phyloP scores from a whole-genome alignment of 306 rosid genomes.

The Ziziphus jujuba region DNA sequence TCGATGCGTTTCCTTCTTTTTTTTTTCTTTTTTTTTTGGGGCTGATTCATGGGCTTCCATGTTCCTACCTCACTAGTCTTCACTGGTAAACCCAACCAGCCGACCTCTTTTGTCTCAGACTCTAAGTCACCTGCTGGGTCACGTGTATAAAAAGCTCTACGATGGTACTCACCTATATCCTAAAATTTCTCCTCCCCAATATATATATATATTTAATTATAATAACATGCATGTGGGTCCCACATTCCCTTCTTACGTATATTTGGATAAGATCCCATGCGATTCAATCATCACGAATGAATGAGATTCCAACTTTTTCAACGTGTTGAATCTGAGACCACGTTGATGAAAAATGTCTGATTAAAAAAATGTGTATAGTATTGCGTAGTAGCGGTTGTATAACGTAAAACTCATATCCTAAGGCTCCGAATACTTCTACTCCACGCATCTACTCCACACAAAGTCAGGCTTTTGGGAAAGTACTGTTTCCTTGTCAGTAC shows the following conservation, averaged over 20 bases:
- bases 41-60: too few relatives aligned
- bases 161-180: neutral
- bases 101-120: slow-evolving; percentile 22
- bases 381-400: neutral
- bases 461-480: slow-evolving; percentile 31
- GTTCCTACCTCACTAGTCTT: neutral
- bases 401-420: neutral
- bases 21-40: too few relatives aligned
- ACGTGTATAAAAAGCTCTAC: neutral
- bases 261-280: neutral
- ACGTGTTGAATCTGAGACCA: too few relatives aligned
- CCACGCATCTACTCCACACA: too few relatives aligned
- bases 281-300: too few relatives aligned
- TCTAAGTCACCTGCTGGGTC: neutral
- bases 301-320: too few relatives aligned
- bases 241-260: neutral
- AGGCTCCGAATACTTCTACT: slow-evolving; percentile 23
- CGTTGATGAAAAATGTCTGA: too few relatives aligned
- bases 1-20: too few relatives aligned
- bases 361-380: too few relatives aligned
- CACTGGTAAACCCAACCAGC: slow-evolving; percentile 26
- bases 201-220: too few relatives aligned
- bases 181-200: neutral
- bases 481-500: too few relatives aligned
- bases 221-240: neutral